phyloP scores from a whole-genome alignment of 1,284 basidiomycete genomes.

The Meira miltonrushii region DNA sequence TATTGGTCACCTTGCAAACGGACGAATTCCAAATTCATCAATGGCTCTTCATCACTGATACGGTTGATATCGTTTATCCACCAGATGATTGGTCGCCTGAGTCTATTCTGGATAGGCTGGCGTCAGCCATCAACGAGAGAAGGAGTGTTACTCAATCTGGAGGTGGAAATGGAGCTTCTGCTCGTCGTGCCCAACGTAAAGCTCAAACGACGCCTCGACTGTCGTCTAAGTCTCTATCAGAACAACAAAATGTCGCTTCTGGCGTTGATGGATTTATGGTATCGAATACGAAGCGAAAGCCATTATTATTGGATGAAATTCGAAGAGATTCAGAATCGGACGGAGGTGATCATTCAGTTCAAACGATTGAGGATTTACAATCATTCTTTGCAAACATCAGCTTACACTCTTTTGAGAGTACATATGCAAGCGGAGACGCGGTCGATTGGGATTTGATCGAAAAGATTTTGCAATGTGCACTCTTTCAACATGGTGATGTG shows the following conservation, averaged over 20 bases:
- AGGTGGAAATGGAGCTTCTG: background rate
- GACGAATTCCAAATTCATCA: constrained; percentile 98
- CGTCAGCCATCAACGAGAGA: constrained; percentile 61
- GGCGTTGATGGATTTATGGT: background rate
- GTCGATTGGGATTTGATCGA: constrained; percentile 1
- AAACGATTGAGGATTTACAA: background rate
- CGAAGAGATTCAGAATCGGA: background rate
- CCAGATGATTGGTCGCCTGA: constrained; percentile 76
- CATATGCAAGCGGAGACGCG: background rate
- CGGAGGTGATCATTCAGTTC: background rate
- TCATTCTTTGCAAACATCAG: constrained; percentile 2
- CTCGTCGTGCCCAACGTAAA: background rate
- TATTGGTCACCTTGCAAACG: constrained; percentile 83
- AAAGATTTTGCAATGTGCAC: background rate
- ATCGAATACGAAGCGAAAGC: background rate
- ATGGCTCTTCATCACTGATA: constrained; percentile 98
- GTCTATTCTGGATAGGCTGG: constrained; percentile 81
- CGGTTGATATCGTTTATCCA: constrained; percentile 85
- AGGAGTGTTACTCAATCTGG: constrained; percentile 13
- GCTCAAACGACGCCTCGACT: background rate
- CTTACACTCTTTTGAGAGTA: background rate
- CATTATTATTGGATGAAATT: background rate
- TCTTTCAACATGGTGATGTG: background rate
- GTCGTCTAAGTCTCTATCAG: background rate
- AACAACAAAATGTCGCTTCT: background rate